Base-by-base conservation (phyloP, 148 eudicot genomes). In the Pharnaceum exiguum region DNA sequence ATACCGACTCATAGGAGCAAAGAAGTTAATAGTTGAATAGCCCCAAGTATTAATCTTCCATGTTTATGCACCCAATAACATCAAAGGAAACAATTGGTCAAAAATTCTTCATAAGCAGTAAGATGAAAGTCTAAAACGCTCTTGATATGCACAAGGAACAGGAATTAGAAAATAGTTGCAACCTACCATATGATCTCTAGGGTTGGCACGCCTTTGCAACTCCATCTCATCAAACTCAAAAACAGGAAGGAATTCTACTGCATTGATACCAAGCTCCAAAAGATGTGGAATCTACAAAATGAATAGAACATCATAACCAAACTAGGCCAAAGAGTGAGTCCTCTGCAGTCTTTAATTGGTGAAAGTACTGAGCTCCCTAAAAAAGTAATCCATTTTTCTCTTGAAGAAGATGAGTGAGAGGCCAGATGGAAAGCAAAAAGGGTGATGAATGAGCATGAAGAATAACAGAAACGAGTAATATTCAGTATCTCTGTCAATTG, bases 1-100 rank as follows among this genome's bases (percentile, higher is more conserved):
- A 77, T 94, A 94, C 43, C 99, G 99, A 70, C 93, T 86, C 96
- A 94, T 94, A n/a, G 99, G 99, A 51, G 99, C 87, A 72, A 94
- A 94, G 80, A 94, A 94, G 72, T 94, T 94, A 60, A 94, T 81
- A 55, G 99, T 94, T 49, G 99, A 94, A 78, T 94, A 94, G 48
- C 99, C 99, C 99, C 99, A 94, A 18, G 99, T 89, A 68, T 94
- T 94, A 42, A 89, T 73, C 99, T 94, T 40, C 43, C 44, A 46
- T 31, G 33, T 45, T 66, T 18, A 46, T 57, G 26, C 35, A 48
- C 25, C 35, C 60, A 52, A 32, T n/a, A 64, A 67, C 19, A 47
- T 54, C 10, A 45, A 40, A 68, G 27, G 51, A 26, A 36, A 32
- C 51, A 36, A 25, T 24, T 26, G 18, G 33, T 6, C 27, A 46